Base-by-base conservation (phyloP, 208 protist genomes). In the Plasmodiophora brassicae region DNA sequence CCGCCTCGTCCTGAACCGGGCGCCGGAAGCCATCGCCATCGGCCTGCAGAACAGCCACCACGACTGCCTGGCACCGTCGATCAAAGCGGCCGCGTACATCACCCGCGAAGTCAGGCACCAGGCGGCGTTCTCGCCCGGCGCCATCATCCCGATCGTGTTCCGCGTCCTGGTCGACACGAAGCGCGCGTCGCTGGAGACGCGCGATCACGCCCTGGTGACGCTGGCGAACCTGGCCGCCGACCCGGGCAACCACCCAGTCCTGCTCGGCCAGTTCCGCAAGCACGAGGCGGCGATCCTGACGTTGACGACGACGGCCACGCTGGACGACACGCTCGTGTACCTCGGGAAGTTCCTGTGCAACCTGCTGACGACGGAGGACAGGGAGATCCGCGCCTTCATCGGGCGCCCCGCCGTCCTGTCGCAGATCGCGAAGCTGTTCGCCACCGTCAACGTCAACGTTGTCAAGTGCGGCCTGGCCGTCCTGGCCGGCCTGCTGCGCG, bases 281-380 rank as follows among this genome's bases (percentile, higher is more conserved):
- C 41, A 78, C 41, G 65, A 78, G 41, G 5, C 32, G 10, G 14
- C 14, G 10, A 8, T 78, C 10, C n/a, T 78, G 20, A 5, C 14
- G 10, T 36, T 78, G 5, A 8, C n/a, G 5, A 78, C 5, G n/a
- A 5, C 65, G n/a, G 65, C 65, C 5, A 38, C 20, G 65, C 65
- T 44, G 32, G 65, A 78, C 41, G 14, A 78, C 32, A 78, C 65
- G 5, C n/a, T 32, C 10, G n/a, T 78, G 20, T 78, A 36, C 41
- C 41, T 5, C 5, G 65, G 65, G 14, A 78, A 78, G 41, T 38
- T 78, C 5, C 41, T 78, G 41, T 78, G 65, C 65, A 78, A 78
- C n/a, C 20, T 78, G 65, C n/a, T 78, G n/a, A 38, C 65, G 14
- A 78, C 65, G 10, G 65, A 78, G 41, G 65, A 78, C n/a, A 78